Evolutionary conservation across 306 rosid species (phyloP), one percentile per base, ranked within the genome.

Genomic region (Styphnolobium japonicum): DNA sequence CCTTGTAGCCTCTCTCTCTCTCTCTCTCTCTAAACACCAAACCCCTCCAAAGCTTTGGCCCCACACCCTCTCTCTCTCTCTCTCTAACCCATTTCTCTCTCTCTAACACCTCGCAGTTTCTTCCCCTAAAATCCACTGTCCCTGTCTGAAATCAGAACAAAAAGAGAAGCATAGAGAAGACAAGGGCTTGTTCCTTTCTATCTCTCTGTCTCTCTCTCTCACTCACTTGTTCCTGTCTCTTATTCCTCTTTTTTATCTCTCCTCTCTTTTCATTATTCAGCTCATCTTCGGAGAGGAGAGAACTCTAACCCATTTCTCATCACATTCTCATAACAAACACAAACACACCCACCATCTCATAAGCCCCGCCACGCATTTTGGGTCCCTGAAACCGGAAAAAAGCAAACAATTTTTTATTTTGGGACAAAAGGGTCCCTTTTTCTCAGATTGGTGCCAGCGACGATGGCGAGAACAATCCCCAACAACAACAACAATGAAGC

Each of bases 261-360:
- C 57, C 46, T 75, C 77, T 79, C 75, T 80, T 48, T 58, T 61
- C 61, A 43, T 8, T 18, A 49, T 80, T 63, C 60, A 58, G 42
- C 65, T 85, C 72, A 31, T 53, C 66, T 43, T 48, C 81, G 49
- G 86, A 81, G 93, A 83, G 92, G 86, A 81, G 90, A 81, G 88
- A 82, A 43, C 68, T 77, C 70, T 56, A 62, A 65, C 53, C 12
- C 15, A 6, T 71, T 18, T 66, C 29, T 60, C 33, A 18, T 56
- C 63, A 72, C 73, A 46, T 79, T 64, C 80, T 52, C 42, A 34
- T 23, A 69, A 2, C 37, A 10, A 25, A 15, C n/a, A 67, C 36
- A 10, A 2, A 37, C 7, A 6, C 42, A 37, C 42, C 9, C 34
- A 10, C 6, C 25, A 29, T 6, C 66, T 1, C 63, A 31, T 46